Percentiles rank a stretch among this genome's conserved stretches.
Evolutionary conservation across 2,329 filamentous ascomycete species (phyloP).

Genomic region (Microascus cirrosus): DNA sequence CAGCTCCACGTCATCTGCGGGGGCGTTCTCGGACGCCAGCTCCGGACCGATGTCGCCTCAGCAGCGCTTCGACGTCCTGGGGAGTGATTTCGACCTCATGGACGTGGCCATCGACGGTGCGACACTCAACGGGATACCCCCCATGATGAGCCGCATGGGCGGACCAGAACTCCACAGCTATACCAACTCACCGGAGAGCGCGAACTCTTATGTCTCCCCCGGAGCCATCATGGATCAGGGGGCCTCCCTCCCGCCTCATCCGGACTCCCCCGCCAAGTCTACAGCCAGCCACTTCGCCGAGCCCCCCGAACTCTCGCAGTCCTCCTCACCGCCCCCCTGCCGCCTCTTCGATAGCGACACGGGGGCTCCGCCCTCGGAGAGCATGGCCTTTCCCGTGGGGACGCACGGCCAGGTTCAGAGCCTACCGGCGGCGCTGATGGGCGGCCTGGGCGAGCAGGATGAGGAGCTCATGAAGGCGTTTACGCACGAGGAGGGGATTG

Average conservation of each 20-base stretch:
- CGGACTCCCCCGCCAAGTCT: slow-evolving; percentile 38
- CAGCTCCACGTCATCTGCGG: slow-evolving; percentile 39
- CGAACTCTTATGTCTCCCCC: slow-evolving; percentile 35
- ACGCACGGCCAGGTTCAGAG: slow-evolving; percentile 41
- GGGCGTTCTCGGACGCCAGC: slow-evolving; percentile 43
- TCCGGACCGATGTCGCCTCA: slow-evolving; percentile 40
- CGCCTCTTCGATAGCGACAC: slow-evolving; percentile 36
- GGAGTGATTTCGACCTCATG: slow-evolving; percentile 31
- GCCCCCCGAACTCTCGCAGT: slow-evolving; percentile 49
- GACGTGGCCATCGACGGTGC: slow-evolving; percentile 20
- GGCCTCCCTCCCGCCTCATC: slow-evolving; percentile 18
- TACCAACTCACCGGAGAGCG: slow-evolving; percentile 14
- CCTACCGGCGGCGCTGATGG: slow-evolving; percentile 14
- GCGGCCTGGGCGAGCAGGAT: slow-evolving; percentile 21
- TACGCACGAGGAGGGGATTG: slow-evolving; percentile 27
- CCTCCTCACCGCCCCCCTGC: slow-evolving; percentile 42
- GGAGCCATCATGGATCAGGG: slow-evolving; percentile 27
- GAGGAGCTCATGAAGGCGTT: slow-evolving; percentile 35
- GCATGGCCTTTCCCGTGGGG: slow-evolving; percentile 38
- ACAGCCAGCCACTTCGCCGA: slow-evolving; percentile 41
- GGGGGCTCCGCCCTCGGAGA: slow-evolving; percentile 13
- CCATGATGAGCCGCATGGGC: slow-evolving; percentile 1
- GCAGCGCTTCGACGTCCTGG: slow-evolving; percentile 29
- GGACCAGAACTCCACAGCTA: background rate
- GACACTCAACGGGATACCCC: background rate